These are phyloP conservation scores for Acanthamoeba royreba DNA, from an alignment of 208 protist genomes.

Conservation along the genomic window DNA sequence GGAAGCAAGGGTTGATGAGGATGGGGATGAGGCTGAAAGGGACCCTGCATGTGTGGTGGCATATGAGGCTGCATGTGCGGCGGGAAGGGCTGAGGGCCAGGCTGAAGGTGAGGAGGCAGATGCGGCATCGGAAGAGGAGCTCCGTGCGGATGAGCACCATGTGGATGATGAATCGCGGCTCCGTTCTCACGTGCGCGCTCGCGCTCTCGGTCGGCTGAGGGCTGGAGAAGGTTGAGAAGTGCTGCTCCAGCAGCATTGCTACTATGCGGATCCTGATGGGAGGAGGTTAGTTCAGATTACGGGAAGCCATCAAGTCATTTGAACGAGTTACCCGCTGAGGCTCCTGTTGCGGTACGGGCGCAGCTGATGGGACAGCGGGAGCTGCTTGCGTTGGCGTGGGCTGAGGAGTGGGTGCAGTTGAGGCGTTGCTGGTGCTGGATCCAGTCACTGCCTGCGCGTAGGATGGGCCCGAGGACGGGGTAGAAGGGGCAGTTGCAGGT, in stretches of 20 bases:
- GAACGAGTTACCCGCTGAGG: too few relatives aligned
- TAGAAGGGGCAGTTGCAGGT: not conserved
- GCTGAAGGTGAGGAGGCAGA: not conserved
- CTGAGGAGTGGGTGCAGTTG: not conserved
- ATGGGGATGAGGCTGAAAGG: not conserved
- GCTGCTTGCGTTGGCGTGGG: not conserved
- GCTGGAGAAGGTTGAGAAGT: not conserved
- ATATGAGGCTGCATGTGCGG: not conserved
- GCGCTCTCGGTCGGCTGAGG: not conserved
- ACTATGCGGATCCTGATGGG: not conserved
- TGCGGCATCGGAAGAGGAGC: not conserved
- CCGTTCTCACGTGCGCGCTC: not conserved
- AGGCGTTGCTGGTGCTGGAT: not conserved
- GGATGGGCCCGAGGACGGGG: too few relatives aligned
- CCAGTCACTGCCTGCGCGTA: not conserved
- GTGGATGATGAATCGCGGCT: not conserved
- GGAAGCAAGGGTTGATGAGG: not conserved
- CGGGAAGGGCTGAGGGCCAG: not conserved
- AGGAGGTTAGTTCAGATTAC: too few relatives aligned
- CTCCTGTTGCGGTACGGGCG: too few relatives aligned
- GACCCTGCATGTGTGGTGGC: not conserved
- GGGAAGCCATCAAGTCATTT: too few relatives aligned
- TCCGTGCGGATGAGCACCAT: not conserved
- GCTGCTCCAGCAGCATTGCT: not conserved
- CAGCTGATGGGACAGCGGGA: not conserved